Percentiles rank a stretch among this genome's conserved stretches.
These are phyloP conservation scores for Metschnikowia baotianmanensis DNA, from an alignment of 805 yeast species.

Conservation along the genomic window DNA sequence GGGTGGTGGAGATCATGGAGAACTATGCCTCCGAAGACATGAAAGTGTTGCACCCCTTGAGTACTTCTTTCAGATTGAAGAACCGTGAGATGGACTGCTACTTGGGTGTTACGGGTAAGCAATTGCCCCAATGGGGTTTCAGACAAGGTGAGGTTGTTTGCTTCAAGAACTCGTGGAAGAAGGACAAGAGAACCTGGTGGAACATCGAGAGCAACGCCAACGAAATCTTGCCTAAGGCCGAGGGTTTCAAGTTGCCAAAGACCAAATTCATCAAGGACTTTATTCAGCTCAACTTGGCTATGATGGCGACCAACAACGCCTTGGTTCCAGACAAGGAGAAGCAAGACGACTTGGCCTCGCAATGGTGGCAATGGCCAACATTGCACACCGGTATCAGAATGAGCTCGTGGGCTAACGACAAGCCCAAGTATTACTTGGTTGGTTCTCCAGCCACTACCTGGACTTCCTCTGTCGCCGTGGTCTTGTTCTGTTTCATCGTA, in stretches of 20 bases:
- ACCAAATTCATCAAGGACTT: conserved; percentile 64
- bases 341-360: conserved; percentile 65
- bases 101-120: conserved; percentile 75
- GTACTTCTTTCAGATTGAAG: conserved; percentile 77
- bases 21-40: conserved; percentile 56
- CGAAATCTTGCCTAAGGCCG: conserved; percentile 55
- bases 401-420: conserved; percentile 65
- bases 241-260: conserved; percentile 61
- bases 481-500: conserved; percentile 50
- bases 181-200: conserved; percentile 90
- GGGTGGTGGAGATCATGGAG: conserved; percentile 69
- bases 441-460: conserved; percentile 71
- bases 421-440: conserved; percentile 59
- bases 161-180: conserved; percentile 57
- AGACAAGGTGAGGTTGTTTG: conserved; percentile 96
- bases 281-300: conserved; percentile 67
- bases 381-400: conserved; percentile 67
- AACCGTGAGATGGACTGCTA: conserved; percentile 74
- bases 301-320: conserved; percentile 84
- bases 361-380: conserved; percentile 86
- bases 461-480: conserved; percentile 62
- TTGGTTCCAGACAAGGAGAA: conserved; percentile 74
- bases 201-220: conserved; percentile 72
- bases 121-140: conserved; percentile 96
- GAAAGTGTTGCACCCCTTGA: conserved; percentile 66